Evolutionary conservation across 805 yeast genomes (phyloP), one percentile per base, ranked within the genome.

Genomic region (Cyberlindnera japonica): DNA sequence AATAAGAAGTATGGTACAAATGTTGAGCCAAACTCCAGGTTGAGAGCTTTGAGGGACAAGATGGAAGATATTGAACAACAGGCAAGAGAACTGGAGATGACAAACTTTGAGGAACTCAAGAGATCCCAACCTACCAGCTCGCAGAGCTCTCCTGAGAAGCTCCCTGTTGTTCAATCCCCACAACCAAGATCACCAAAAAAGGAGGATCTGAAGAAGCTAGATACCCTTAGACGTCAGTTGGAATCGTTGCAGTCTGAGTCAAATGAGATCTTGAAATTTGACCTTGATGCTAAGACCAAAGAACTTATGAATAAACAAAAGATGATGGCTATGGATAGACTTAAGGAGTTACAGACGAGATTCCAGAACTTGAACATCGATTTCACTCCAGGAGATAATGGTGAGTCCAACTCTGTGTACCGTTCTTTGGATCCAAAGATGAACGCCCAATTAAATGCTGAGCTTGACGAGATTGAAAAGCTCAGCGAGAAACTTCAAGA

Each of bases 21-120:
- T 21, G 74, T 81, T 20, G 95, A 86, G 57, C 95, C 96, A 4
- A 83, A 83, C 52, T 74, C 83, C 3, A 69, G 91, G 48, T 64
- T 89, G 37, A 72, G 93, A 45, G 81, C 77, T 32, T 68, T 90
- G 51, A 71, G 96, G 40, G 86, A 82, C 52, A 75, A 82, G 57
- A 88, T 88, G 95, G 95, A 85, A 44, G 81, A 77, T 47, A 71
- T 90, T 38, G 95, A 86, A 57, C 74, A 76, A 35, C 85, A 86
- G 66, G 96, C 96, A 0, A 68, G 95, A 45, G 85, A 83, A 54
- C 69, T 91, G 43, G 97, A 91, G 58, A 81, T 79, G 75, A 83
- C 85, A 16, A 93, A 88, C 49, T 89, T 87, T 53, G 81, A 75
- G 20, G 85, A 79, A 23, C 47, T 41, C 49, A 63, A 45, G 48